Conservation (phyloP, 176 grass and related monocot species). For the Lolium perenne region DNA sequence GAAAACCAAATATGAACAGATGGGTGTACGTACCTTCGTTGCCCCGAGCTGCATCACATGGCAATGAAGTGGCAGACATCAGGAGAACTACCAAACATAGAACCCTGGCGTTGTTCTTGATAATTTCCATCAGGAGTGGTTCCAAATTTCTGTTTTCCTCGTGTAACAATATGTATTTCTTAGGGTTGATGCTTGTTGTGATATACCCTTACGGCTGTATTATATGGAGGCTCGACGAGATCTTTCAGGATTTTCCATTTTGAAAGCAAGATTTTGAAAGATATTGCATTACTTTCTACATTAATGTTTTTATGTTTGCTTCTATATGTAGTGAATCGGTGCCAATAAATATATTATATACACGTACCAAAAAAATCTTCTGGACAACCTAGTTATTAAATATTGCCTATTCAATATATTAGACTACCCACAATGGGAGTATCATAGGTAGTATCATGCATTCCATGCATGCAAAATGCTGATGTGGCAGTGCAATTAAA, state of each 20-base stretch:
- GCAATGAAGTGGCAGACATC: neutral
- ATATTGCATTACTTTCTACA: neutral
- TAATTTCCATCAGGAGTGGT: neutral
- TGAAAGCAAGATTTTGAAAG: neutral
- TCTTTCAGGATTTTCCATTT: neutral
- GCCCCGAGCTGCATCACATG: neutral
- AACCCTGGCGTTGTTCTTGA: neutral
- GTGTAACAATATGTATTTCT: neutral
- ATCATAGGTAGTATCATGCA: too few species aligned
- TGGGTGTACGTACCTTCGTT: neutral
- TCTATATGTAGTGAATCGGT: neutral
- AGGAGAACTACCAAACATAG: neutral
- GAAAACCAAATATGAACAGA: neutral
- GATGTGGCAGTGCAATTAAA: too few species aligned
- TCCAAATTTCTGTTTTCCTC: neutral
- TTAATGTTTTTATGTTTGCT: neutral
- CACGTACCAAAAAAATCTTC: too few species aligned
- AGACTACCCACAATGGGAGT: too few species aligned
- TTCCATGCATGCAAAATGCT: too few species aligned
- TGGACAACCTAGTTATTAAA: too few species aligned
- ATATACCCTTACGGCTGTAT: neutral
- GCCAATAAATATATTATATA: too few species aligned
- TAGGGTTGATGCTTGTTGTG: neutral
- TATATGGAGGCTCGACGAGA: neutral
- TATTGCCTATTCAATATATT: too few species aligned